Conservation (phyloP, 129 eudicot species). For the Lactuca saligna region DNA sequence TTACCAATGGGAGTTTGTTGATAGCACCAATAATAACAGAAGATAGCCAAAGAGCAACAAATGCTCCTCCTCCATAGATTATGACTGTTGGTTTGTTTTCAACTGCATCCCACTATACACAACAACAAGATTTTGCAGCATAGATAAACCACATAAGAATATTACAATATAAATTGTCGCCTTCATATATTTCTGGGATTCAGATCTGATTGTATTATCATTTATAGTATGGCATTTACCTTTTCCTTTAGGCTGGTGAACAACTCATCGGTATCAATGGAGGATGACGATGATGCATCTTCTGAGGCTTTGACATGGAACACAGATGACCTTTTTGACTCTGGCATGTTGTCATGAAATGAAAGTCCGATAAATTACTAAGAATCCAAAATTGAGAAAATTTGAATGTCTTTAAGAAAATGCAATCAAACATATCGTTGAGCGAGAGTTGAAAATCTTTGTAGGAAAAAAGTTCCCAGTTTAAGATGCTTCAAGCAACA, state of each 20-base stretch:
- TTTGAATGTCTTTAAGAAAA: background rate
- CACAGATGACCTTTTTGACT: constrained; percentile 47
- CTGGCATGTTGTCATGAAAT: constrained; percentile 35
- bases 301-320: constrained; percentile 77
- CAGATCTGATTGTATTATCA: background rate
- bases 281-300: constrained; percentile 46
- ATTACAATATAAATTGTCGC: background rate
- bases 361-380: background rate
- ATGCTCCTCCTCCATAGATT: constrained; percentile 86
- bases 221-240: constrained; percentile 34
- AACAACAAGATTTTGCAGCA: constrained; percentile 13
- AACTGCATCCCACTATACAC: constrained; percentile 85
- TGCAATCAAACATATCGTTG: background rate
- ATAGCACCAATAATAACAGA: constrained; percentile 80
- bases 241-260: constrained; percentile 70
- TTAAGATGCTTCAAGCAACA: no score
- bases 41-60: constrained; percentile 78
- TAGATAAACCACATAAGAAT: background rate
- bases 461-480: no score
- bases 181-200: background rate
- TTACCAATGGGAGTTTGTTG: constrained; percentile 91
- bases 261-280: constrained; percentile 62
- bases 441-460: no score
- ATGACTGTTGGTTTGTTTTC: constrained; percentile 91
- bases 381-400: constrained; percentile 5